Evolutionary conservation across 1,284 basidiomycete genomes (phyloP), one percentile per base, ranked within the genome.

Genomic region (Chalciporus sp.): DNA sequence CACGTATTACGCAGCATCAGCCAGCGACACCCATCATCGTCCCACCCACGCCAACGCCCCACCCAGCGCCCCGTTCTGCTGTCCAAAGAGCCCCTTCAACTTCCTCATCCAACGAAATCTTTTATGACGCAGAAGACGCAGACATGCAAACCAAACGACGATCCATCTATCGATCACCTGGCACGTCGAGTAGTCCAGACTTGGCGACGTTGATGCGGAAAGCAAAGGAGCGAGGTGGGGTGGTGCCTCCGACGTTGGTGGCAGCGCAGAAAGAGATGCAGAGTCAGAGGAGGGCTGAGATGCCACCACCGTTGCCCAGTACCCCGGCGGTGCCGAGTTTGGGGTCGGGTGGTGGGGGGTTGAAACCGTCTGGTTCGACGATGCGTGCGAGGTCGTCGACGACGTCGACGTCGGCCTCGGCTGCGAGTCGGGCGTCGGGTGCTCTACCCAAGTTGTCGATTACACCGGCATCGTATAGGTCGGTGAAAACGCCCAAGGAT

Each of bases 181-280:
- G 92, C 46, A 94, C 91, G 2, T 89, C 92, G 23, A 92, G 89
- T 61, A 92, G 89, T 62, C 93, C 94, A 23, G 93, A 96, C 71
- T 78, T 95, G 23, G 89, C 90, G 4, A 93, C 90, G 3, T 77
- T 95, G 52, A 73, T 94, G 49, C 81, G 87, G 58, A 93, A 92
- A 72, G 86, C 88, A 33, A 90, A 86, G 70, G 87, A 88, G 63
- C 77, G 80, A 45, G 83, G 83, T 33, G 77, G 72, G 0, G 69
- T 75, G 29, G 69, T 79, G 28, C 62, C 69, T 3, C 58, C 64
- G 68, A 58, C 62, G 68, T 56, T 69, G 42, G 55, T 47, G 6
- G 50, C 63, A n/a, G 48, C 62, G 0, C 66, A 70, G 49, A 74
- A 72, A 56, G 79, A 81, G 58, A 79, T 42, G 48, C 62, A 65